Conservation (phyloP, 192 early-diverging fungal species). For the Geranomyces variabilis region DNA sequence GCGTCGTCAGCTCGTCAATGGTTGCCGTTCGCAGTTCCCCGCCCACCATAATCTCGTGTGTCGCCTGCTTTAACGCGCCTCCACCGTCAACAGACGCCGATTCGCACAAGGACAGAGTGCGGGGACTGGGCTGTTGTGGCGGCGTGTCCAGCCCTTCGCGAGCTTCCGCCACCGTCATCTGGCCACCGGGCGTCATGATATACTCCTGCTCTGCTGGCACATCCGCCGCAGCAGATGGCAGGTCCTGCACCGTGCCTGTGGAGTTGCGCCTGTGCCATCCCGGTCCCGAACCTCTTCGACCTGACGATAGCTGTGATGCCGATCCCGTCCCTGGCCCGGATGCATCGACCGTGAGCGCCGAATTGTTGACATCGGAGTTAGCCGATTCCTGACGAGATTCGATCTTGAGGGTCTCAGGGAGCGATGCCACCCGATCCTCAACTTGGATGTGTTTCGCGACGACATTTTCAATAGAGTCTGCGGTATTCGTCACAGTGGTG, state of each 20-base stretch:
- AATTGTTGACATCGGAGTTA: not conserved
- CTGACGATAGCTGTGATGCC: too few species aligned
- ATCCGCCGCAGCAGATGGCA: not conserved
- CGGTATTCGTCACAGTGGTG: not conserved
- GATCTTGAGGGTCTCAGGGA: not conserved
- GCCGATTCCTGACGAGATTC: conserved; percentile 2
- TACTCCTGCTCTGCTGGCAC: not conserved
- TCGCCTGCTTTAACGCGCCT: not conserved
- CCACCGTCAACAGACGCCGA: too few species aligned
- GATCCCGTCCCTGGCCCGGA: not conserved
- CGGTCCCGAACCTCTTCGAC: too few species aligned
- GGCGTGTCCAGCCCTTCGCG: too few species aligned
- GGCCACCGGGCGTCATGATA: conserved; percentile 4
- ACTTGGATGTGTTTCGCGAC: not conserved
- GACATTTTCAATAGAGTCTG: not conserved
- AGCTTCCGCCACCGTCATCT: too few species aligned
- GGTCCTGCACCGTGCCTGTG: not conserved
- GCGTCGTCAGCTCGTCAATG: conserved; percentile 33
- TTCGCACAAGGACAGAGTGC: not conserved
- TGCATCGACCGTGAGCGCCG: not conserved
- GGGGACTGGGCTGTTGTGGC: too few species aligned
- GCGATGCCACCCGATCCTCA: not conserved
- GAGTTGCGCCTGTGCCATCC: too few species aligned
- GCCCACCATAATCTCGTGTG: conserved; percentile 12
- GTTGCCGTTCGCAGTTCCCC: conserved; percentile 16